A percentile compares a stretch with the other conserved stretches of the same genome.
Conservation (phyloP, 495 filamentous ascomycete species). For the Penicillium riverlandense region DNA sequence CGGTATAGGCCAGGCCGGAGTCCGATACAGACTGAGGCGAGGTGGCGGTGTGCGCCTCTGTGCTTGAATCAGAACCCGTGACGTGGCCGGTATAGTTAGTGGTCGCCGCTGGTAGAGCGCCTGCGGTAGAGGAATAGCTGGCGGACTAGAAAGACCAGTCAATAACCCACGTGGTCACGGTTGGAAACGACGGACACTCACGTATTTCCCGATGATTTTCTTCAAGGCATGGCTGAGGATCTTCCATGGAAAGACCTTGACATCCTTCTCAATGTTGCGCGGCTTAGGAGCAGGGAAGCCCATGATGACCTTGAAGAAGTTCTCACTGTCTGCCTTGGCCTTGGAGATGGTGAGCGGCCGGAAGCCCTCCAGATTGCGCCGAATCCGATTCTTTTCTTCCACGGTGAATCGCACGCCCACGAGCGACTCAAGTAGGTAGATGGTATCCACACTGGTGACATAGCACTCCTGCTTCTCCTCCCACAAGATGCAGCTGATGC, state of each 20-base stretch:
- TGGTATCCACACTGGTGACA: conserved; percentile 95
- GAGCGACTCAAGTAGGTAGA: conserved; percentile 82
- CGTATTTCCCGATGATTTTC: conserved; percentile 99
- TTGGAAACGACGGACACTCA: conserved; percentile 34
- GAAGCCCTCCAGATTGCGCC: conserved; percentile 90
- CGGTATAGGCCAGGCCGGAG: conserved; percentile 24
- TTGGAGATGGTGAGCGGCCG: conserved; percentile 87
- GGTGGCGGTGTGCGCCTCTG: conserved; percentile 29
- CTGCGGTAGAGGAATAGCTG: conserved; percentile 45
- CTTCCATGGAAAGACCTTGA: conserved; percentile 97
- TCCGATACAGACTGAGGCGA: conserved; percentile 42
- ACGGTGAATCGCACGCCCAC: conserved; percentile 79
- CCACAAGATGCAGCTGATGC: conserved; percentile 92
- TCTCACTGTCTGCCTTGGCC: conserved; percentile 80
- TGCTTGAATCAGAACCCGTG: conserved; percentile 34
- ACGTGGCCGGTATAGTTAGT: conserved; percentile 32
- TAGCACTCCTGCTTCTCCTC: conserved; percentile 81
- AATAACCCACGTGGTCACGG: conserved; percentile 2
- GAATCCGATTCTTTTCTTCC: conserved; percentile 96
- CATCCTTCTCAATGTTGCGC: conserved; percentile 95
- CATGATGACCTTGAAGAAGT: conserved; percentile 99
- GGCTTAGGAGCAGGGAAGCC: conserved; percentile 92
- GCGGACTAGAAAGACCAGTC: conserved; percentile 31
- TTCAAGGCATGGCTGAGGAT: conserved; percentile 73
- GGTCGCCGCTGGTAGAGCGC: conserved; percentile 32